Percentiles rank a stretch among this genome's conserved stretches.
These are phyloP conservation scores for Bauhinia variegata DNA, from an alignment of 306 rosid species.

Conservation along the genomic window DNA sequence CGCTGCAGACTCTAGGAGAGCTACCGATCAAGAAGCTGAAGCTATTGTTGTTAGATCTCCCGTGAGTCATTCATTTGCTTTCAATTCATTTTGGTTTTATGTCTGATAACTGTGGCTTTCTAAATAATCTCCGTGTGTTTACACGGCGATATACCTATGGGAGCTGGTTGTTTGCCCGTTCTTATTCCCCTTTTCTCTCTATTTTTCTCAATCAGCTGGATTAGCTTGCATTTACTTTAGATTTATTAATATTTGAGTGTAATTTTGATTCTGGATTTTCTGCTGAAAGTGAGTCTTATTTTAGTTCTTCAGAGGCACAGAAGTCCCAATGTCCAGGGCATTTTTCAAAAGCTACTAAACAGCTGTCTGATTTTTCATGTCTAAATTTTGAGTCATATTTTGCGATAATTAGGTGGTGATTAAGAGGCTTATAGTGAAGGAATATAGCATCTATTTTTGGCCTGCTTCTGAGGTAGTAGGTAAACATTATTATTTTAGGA, in stretches of 20 bases:
- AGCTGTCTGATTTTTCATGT: background rate
- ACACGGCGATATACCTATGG: background rate
- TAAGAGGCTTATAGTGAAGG: background rate
- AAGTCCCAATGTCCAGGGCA: background rate
- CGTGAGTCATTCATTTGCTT: slow-evolving; percentile 43
- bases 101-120: background rate
- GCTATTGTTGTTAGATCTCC: slow-evolving; percentile 82
- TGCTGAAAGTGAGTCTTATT: background rate
- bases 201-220: slow-evolving; percentile 19
- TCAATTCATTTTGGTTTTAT: background rate
- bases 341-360: background rate
- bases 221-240: background rate
- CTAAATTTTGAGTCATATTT: slow-evolving; percentile 10
- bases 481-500: background rate
- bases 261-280: slow-evolving; percentile 3
- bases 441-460: slow-evolving; percentile 12
- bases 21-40: slow-evolving; percentile 64
- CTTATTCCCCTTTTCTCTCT: background rate
- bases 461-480: slow-evolving; percentile 27
- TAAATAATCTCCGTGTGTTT: background rate
- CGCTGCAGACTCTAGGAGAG: slow-evolving; percentile 40
- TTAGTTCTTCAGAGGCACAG: background rate
- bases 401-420: slow-evolving; percentile 9
- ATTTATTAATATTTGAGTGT: slow-evolving; percentile 22
- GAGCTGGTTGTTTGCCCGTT: background rate